These are phyloP conservation scores for Trichosanthes cucumerina DNA, from an alignment of 306 rosid species.

Conservation along the genomic window DNA sequence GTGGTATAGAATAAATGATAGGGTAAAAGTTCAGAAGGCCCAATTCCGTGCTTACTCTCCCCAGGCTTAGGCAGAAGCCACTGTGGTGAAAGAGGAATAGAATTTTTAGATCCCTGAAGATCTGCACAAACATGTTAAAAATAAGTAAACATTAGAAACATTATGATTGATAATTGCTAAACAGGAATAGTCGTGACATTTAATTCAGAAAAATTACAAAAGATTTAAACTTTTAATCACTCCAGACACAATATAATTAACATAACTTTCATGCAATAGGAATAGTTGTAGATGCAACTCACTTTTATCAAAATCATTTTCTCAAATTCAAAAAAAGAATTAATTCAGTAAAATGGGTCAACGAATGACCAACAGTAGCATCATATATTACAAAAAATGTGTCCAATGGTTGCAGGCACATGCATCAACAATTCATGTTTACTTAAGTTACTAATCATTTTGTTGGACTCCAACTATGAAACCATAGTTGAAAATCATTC, in stretches of 20 bases:
- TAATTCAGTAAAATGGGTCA: neutral
- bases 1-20: constrained; percentile 3
- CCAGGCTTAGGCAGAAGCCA: constrained; percentile 89
- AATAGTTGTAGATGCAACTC: neutral
- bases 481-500: neutral
- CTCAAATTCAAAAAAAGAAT: no score
- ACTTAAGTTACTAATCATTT: neutral
- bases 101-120: constrained; percentile 62
- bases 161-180: neutral
- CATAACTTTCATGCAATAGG: neutral
- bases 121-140: constrained; percentile 36
- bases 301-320: neutral
- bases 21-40: constrained; percentile 22
- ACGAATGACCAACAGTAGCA: neutral
- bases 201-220: neutral
- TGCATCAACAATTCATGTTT: neutral
- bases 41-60: constrained; percentile 69
- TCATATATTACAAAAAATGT: neutral
- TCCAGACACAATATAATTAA: neutral
- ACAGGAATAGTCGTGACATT: neutral
- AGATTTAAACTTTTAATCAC: neutral
- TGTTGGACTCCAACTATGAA: neutral
- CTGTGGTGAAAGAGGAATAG: constrained; percentile 93
- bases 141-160: neutral
- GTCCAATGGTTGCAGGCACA: neutral